Percentiles rank a stretch among this genome's conserved stretches.
Evolutionary conservation across 306 rosid genomes (phyloP).

Genomic region (apple (Malus domestica)): DNA sequence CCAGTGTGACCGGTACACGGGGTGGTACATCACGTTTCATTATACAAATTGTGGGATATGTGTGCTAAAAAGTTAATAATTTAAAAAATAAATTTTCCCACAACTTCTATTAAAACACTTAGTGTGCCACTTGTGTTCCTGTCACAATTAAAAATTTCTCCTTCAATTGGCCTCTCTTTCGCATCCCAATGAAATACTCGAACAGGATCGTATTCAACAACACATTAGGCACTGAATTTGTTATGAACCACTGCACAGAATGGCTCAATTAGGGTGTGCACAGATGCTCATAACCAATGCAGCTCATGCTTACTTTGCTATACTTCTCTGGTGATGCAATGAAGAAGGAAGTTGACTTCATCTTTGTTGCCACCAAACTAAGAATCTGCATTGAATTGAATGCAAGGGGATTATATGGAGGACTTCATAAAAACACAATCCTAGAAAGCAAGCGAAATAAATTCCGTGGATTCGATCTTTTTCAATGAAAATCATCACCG

Average conservation of each 20-base stretch:
- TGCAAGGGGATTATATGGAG: neutral
- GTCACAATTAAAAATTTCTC: too few species aligned
- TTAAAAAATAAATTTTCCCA: too few species aligned
- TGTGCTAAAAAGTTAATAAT: too few species aligned
- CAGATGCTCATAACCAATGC: slow-evolving; percentile 18
- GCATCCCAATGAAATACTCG: neutral
- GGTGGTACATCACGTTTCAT: too few species aligned
- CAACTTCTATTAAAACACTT: too few species aligned
- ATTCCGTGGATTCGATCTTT: too few species aligned
- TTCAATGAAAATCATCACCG: too few species aligned
- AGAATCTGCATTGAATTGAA: slow-evolving; percentile 13
- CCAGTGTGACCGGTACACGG: too few species aligned
- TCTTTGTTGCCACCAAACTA: slow-evolving; percentile 18
- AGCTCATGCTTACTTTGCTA: slow-evolving; percentile 25
- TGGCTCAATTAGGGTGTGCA: slow-evolving; percentile 24
- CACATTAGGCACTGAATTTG: neutral
- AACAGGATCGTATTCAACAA: neutral
- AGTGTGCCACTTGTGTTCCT: too few species aligned
- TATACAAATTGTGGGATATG: too few species aligned
- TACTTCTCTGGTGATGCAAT: slow-evolving; percentile 14
- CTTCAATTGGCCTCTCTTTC: slow-evolving; percentile 10
- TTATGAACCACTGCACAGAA: slow-evolving; percentile 13
- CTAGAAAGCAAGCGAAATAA: too few species aligned
- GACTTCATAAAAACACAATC: neutral
- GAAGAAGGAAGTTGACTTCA: slow-evolving; percentile 1